phyloP scores from a whole-genome alignment of 1,284 basidiomycete species.

The Pascua guehoae region DNA sequence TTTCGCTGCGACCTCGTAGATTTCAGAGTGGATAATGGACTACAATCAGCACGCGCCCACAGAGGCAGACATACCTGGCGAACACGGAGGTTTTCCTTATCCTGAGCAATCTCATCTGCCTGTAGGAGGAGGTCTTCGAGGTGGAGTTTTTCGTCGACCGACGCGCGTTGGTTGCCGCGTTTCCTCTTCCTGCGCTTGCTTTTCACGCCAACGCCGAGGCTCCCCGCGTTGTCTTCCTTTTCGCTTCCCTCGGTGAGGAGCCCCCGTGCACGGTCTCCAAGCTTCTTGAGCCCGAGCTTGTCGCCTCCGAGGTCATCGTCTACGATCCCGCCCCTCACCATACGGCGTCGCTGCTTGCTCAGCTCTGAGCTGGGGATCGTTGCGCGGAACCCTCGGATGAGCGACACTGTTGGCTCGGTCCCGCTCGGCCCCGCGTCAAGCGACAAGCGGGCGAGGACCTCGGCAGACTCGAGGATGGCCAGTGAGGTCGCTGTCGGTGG shows the following conservation, averaged over 20 bases:
- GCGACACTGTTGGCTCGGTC: slow-evolving; percentile 54
- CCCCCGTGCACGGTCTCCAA: slow-evolving; percentile 72
- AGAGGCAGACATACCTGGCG: slow-evolving; percentile 61
- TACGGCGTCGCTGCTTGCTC: slow-evolving; percentile 66
- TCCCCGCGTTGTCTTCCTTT: slow-evolving; percentile 13
- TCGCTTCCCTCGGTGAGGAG: slow-evolving; percentile 57
- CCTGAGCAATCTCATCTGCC: slow-evolving; percentile 73
- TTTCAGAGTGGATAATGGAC: slow-evolving; percentile 78
- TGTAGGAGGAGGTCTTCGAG: slow-evolving; percentile 77
- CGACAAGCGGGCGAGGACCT: slow-evolving; percentile 66
- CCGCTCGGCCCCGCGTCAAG: slow-evolving; percentile 59
- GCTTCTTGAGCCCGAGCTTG: slow-evolving; percentile 68
- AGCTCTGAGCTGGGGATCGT: slow-evolving; percentile 83
- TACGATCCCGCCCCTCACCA: slow-evolving; percentile 58
- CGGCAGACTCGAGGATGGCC: slow-evolving; percentile 75
- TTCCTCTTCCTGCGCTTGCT: slow-evolving; percentile 59
- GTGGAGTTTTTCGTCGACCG: slow-evolving; percentile 63
- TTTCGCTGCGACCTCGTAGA: slow-evolving; percentile 79
- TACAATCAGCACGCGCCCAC: slow-evolving; percentile 37
- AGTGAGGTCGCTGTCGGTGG: slow-evolving; percentile 75
- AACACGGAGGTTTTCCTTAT: slow-evolving; percentile 85
- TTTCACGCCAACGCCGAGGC: slow-evolving; percentile 47
- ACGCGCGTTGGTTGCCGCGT: slow-evolving; percentile 63
- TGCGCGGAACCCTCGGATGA: slow-evolving; percentile 83
- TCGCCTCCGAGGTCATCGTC: slow-evolving; percentile 63